Evolutionary conservation across 2,329 filamentous ascomycete species (phyloP), one percentile per base, ranked within the genome.

Genomic region (Blastomyces gilchristii): DNA sequence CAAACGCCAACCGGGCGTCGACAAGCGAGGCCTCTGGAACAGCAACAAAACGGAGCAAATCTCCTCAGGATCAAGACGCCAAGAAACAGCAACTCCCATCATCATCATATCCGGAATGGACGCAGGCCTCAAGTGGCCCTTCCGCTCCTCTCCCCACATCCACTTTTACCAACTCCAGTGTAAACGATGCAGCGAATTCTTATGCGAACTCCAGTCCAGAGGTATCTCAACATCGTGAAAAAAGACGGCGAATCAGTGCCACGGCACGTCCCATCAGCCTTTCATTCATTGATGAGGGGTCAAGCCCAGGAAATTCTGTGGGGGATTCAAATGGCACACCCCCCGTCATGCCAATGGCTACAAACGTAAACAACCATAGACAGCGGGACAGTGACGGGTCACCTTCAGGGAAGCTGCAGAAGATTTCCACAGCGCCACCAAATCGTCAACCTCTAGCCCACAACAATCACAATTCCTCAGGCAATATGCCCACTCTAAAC

Each of bases 201-300:
- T 82, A 81, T 70, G 76, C 79, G 34, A 79, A 80, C 18, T 83
- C 83, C 4, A 83, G 79, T 43, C 82, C 83, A 16, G 81, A 83
- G 61, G 73, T 81, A 18, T 74, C 78, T 18, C 76, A 80, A 49
- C 71, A 72, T 9, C 67, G 72, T 1, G 72, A 75, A 47, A 73
- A 74, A 41, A 73, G 77, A 65, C 71, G 77, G 22, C 70, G 72
- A 28, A 64, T 72, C 16, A 74, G 70, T 62, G 66, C 67, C 12
- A 73, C 75, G 5, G 74, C 78, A 2, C 75, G 76, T 2, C 82
- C 83, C 2, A 82, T 85, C 63, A 81, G 80, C 61, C 71, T 86
- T 37, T 83, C 82, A 3, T 75, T 85, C 5, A 75, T 81, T 7
- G 83, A 85, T 64, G 83, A 84, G 47, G 82, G 83, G 58, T 77